Evolutionary conservation across 306 rosid genomes (phyloP).

Genomic region (Acacia crassicarpa): DNA sequence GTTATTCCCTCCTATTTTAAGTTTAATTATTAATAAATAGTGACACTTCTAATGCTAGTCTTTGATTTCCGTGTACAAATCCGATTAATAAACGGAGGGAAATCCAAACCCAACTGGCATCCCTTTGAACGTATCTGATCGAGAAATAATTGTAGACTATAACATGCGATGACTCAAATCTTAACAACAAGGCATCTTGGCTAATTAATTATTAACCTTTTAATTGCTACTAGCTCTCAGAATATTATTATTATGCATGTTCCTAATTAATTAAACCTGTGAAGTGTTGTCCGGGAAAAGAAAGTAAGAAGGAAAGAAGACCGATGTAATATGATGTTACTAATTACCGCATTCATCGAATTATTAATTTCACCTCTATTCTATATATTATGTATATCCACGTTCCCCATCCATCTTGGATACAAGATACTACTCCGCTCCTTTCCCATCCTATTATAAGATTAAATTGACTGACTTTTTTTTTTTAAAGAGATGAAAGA

Average conservation of each 20-base stretch:
- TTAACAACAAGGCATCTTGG: constrained; percentile 38
- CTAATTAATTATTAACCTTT: constrained; percentile 19
- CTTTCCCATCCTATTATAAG: too few relatives aligned
- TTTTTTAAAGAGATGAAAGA: too few relatives aligned
- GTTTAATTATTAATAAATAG: neutral
- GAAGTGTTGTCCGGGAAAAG: neutral
- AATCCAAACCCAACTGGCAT: constrained; percentile 63
- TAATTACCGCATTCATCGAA: constrained; percentile 2
- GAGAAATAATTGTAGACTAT: constrained; percentile 41
- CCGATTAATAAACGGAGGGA: constrained; percentile 28
- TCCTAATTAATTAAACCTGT: constrained; percentile 5
- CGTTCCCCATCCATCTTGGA: neutral
- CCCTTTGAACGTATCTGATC: constrained; percentile 61
- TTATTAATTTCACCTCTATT: neutral
- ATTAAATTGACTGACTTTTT: too few relatives aligned
- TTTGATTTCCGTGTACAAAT: constrained; percentile 28
- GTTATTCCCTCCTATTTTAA: constrained; percentile 23
- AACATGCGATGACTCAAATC: constrained; percentile 43
- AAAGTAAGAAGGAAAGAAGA: neutral
- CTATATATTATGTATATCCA: neutral
- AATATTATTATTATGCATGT: neutral
- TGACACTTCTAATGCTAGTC: constrained; percentile 21
- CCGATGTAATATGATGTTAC: neutral
- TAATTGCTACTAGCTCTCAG: constrained; percentile 11
- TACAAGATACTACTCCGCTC: neutral